These are phyloP conservation scores for Globisporangium parvum DNA, from an alignment of 352 stramenopile genomes.

Conservation along the genomic window DNA sequence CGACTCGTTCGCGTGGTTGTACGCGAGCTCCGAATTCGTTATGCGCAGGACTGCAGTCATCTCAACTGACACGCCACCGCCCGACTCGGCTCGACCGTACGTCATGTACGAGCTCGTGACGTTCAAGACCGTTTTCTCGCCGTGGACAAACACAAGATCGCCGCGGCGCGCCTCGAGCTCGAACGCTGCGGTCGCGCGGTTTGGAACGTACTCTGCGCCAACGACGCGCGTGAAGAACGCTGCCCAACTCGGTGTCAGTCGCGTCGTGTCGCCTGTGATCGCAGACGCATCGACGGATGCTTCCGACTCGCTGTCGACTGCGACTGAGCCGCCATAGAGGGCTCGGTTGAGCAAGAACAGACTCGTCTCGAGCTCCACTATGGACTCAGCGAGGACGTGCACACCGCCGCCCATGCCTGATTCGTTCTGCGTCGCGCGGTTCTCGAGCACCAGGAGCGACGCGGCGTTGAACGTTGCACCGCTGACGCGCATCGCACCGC, in stretches of 20 bases:
- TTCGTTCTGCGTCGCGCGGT: conserved; percentile 15
- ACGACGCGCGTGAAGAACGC: conserved; percentile 16
- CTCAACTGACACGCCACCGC: conserved; percentile 34
- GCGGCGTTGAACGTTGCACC: neutral
- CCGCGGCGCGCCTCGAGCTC: conserved; percentile 16
- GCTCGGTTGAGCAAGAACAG: conserved; percentile 31
- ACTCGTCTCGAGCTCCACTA: conserved; percentile 15
- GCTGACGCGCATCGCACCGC: conserved; percentile 22
- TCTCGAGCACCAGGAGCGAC: conserved; percentile 25
- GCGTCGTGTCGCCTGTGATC: conserved; percentile 19
- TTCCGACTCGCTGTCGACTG: conserved; percentile 14
- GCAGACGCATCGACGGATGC: conserved; percentile 11
- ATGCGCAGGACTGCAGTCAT: conserved; percentile 20
- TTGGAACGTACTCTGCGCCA: conserved; percentile 15
- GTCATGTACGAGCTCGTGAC: conserved; percentile 22
- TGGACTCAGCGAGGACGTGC: conserved; percentile 7
- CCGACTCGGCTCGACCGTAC: conserved; percentile 34
- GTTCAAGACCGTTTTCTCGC: conserved; percentile 14
- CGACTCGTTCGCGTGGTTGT: conserved; percentile 38
- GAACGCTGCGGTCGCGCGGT: conserved; percentile 7
- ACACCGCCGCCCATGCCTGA: conserved; percentile 27
- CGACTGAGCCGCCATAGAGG: conserved; percentile 22
- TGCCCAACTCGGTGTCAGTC: conserved; percentile 15
- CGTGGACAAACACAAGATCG: conserved; percentile 30
- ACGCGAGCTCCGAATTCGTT: conserved; percentile 16